A percentile compares a stretch with the other conserved stretches of the same genome.
phyloP scores from a whole-genome alignment of 2,329 filamentous ascomycete genomes.

The Fulvia fulva region DNA sequence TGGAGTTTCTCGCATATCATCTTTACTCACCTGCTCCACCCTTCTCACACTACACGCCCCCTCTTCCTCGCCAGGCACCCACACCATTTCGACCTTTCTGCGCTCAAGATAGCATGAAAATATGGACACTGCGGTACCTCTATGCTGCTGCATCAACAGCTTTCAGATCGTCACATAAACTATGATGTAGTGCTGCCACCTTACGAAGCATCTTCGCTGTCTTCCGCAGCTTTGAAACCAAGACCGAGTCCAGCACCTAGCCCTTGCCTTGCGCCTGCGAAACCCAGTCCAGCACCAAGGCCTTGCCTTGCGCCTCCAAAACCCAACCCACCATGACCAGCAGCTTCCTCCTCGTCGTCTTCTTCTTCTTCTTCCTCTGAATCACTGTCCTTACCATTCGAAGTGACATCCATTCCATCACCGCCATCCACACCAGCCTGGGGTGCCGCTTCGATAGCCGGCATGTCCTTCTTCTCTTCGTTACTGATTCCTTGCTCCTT shows the following conservation, averaged over 20 bases:
- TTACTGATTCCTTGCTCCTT: constrained; percentile 41
- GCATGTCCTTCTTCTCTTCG: neutral
- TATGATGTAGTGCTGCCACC: neutral
- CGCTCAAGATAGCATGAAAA: too few species aligned
- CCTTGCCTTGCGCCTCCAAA: constrained; percentile 13
- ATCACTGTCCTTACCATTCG: constrained; percentile 18
- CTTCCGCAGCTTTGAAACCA: constrained; percentile 10
- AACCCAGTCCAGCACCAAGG: constrained; percentile 16
- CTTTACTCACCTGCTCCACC: too few species aligned
- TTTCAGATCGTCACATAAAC: neutral
- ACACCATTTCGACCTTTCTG: too few species aligned
- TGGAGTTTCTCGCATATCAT: too few species aligned
- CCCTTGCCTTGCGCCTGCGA: constrained; percentile 9
- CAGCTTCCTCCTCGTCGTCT: constrained; percentile 14
- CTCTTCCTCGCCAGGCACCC: too few species aligned
- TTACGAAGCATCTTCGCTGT: constrained; percentile 1
- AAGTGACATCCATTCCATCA: neutral
- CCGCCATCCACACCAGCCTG: neutral
- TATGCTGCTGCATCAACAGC: neutral
- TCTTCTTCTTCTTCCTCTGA: constrained; percentile 21
- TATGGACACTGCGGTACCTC: too few species aligned
- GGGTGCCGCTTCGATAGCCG: constrained; percentile 15
- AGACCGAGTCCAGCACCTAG: constrained; percentile 17
- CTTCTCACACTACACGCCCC: too few species aligned
- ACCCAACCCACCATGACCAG: constrained; percentile 15